Evolutionary conservation across 768 basidiomycete genomes (phyloP).

Genomic region (Lyophyllum atratum): DNA sequence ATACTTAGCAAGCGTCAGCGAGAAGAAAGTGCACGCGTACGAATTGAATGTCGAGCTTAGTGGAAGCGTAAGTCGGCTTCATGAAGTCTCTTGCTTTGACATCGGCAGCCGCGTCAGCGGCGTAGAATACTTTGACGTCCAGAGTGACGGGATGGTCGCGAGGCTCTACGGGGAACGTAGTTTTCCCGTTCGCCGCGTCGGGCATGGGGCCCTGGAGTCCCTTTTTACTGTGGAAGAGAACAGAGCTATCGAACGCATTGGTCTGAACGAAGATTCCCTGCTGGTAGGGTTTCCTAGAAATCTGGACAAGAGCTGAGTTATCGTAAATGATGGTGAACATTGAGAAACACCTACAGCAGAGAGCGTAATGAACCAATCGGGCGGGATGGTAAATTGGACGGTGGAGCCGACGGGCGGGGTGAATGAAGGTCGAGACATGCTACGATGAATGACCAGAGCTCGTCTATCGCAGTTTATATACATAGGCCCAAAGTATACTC

Average conservation of each 20-base stretch:
- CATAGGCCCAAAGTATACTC: neutral
- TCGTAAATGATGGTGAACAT: neutral
- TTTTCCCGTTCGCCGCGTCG: neutral
- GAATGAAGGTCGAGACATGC: slow-evolving; percentile 4
- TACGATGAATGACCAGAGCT: neutral
- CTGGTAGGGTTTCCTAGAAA: slow-evolving; percentile 8
- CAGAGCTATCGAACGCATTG: neutral
- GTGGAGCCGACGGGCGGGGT: slow-evolving; percentile 1
- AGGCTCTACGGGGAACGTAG: slow-evolving; percentile 4
- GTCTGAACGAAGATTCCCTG: slow-evolving; percentile 3
- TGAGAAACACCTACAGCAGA: slow-evolving; percentile 3
- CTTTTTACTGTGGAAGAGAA: neutral
- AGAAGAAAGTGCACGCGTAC: neutral
- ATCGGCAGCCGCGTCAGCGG: neutral
- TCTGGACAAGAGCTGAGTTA: neutral
- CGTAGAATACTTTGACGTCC: neutral
- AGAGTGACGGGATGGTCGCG: slow-evolving; percentile 2
- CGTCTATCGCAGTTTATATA: neutral
- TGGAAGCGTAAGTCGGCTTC: neutral
- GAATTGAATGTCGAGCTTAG: slow-evolving; percentile 5
- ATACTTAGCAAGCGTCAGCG: neutral
- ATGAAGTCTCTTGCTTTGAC: neutral
- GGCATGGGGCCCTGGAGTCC: neutral
- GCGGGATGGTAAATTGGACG: neutral
- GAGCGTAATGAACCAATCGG: slow-evolving; percentile 9